Evolutionary conservation across 345 rosid species (phyloP), one percentile per base, ranked within the genome.

Genomic region (Brassica incana): DNA sequence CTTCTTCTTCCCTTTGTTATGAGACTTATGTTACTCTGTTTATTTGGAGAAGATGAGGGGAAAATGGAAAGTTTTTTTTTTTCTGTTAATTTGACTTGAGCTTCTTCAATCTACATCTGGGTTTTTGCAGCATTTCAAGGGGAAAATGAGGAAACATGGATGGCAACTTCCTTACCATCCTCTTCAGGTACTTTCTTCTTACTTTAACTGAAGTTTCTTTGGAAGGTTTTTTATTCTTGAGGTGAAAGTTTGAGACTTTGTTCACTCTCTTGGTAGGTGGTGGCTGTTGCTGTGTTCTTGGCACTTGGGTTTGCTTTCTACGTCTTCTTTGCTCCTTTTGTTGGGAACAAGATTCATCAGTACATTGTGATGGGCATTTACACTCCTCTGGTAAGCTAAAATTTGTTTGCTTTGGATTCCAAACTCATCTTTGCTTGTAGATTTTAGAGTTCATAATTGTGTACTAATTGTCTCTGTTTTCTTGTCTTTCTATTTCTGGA

Each of bases 141-240:
- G 25, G 48, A 78, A 78, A 79, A 95, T 95, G 99, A 93, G 98
- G 89, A 95, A 91, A 84, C 88, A 95, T 83, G 99, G 99, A 85
- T 95, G 99, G 98, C 92, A 95, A 76, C 95, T 95, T 76, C 99
- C 99, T 52, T 90, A 93, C 58, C 99, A 95, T 71, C 98, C 99
- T n/a, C 98, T 95, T 65, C 99, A 95, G 98, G 99, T 89, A 32
- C 50, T 72, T 54, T 0, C 6, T 79, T 18, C 8, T 63, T 5
- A 1, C 18, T 38, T 5, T 30, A 1, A 58, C 18, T 81, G 27
- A 12, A 6, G 3, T 60, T 29, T 67, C 14, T 29, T 16, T 50
- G 29, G n/a, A 29, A 30, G 75, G 73, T 78, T 77, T 69, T 66
- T 78, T 67, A 78, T 72, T 74, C 6, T 79, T 82, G 67, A 62